A percentile compares a stretch with the other conserved stretches of the same genome.
These are phyloP conservation scores for Globisporangium alternatum DNA, from an alignment of 352 stramenopile species.

Conservation along the genomic window DNA sequence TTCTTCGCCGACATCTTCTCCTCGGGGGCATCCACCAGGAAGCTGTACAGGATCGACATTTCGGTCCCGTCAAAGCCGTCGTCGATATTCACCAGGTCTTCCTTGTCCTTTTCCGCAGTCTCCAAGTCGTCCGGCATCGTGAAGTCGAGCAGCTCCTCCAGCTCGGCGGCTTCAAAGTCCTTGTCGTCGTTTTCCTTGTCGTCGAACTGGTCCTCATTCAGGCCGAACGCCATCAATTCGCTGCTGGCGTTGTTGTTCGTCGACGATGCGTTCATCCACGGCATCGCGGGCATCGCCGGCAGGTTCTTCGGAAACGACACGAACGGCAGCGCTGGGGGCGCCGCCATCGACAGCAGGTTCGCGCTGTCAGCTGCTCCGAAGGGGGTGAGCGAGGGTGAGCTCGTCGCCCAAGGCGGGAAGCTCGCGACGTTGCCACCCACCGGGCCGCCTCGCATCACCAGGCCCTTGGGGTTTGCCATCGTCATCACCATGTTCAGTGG, in stretches of 20 bases:
- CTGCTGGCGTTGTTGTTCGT: constrained; percentile 8
- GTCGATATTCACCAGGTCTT: constrained; percentile 71
- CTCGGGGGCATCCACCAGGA: constrained; percentile 72
- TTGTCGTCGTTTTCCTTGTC: constrained; percentile 19
- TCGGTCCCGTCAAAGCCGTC: constrained; percentile 83
- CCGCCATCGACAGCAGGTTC: constrained; percentile 62
- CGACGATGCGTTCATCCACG: constrained; percentile 18
- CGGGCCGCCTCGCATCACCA: constrained; percentile 21
- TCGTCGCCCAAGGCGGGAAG: constrained; percentile 30
- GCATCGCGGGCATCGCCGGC: constrained; percentile 52
- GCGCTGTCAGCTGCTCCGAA: constrained; percentile 37
- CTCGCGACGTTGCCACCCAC: constrained; percentile 6
- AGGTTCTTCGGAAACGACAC: constrained; percentile 66
- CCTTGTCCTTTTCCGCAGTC: constrained; percentile 62
- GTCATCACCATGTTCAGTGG: constrained; percentile 19
- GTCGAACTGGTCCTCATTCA: constrained; percentile 38
- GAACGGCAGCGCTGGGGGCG: constrained; percentile 58
- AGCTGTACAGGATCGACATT: constrained; percentile 87
- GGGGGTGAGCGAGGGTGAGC: constrained; percentile 22
- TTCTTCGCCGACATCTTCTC: constrained; percentile 49
- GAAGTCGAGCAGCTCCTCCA: constrained; percentile 76
- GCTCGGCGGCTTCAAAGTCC: constrained; percentile 61
- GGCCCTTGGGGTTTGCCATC: constrained; percentile 17
- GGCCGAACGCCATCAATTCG: constrained; percentile 41
- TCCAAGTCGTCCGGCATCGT: constrained; percentile 63